Base-by-base conservation (phyloP, 1,284 basidiomycete species). In the Marasmius fiardii region DNA sequence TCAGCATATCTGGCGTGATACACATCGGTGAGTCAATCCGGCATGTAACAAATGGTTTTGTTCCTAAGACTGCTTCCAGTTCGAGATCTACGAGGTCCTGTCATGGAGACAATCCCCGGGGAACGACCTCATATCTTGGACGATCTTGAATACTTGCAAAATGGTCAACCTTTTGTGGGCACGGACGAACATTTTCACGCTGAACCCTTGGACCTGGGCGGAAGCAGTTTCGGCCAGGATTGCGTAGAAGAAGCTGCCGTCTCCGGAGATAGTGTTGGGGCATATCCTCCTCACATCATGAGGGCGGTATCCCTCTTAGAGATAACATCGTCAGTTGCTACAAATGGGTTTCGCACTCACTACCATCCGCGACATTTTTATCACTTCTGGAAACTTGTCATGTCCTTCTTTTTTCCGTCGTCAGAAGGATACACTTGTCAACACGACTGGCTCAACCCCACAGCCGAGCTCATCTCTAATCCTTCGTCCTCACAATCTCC, bases 341-440 rank as follows among this genome's bases (percentile, higher is more conserved):
- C 16, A 41, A n/a, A 41, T n/a, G 4, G 28, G 10, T 4, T 31
- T 10, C 10, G 10, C 28, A 10, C 20, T 41, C 39, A 8, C 39
- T 41, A 6, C 20, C n/a, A 41, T 18, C 3, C 39, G 7, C 39
- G 39, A 18, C 39, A 41, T 14, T 54, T 49, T 26, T 49, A 54
- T 35, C 33, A 54, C 33, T 37, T 54, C 18, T 54, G 53, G 53
- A 18, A 26, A 16, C 18, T 24, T 18, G 39, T 54, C 23, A 44
- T 54, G 26, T 24, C 33, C 21, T 43, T 45, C 44, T 24, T 54
- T 21, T 54, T 54, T 39, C 53, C 53, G 14, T 3, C n/a, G 21
- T 20, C 53, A 14, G 20, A 54, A 18, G 44, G 53, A 37, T 54
- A 34, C 34, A 49, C 33, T 34, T 18, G 49, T 6, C 26, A 26